Percentiles rank a stretch among this genome's conserved stretches.
Conservation (phyloP, 805 yeast genomes). For the Spathaspora hagerdaliae region DNA sequence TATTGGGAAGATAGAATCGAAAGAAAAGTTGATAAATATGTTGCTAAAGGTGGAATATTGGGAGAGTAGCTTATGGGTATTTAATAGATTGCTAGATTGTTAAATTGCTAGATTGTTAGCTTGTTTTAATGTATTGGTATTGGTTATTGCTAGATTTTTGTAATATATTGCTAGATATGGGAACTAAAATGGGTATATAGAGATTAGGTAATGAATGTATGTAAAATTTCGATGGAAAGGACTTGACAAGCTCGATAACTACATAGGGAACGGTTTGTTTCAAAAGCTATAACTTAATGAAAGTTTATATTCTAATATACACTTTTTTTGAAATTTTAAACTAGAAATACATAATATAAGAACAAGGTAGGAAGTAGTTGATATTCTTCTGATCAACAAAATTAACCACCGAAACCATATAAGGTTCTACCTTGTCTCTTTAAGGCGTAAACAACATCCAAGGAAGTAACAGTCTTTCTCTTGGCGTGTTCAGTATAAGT, state of each 20-base stretch:
- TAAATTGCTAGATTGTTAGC: too few species aligned
- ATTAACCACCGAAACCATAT: conserved; percentile 99
- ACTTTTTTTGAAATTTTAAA: not conserved
- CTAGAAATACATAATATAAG: conserved; percentile 1
- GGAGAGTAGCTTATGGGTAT: not conserved
- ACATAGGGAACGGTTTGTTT: too few species aligned
- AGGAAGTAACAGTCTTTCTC: conserved; percentile 99
- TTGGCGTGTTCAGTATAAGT: conserved; percentile 99
- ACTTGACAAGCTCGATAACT: too few species aligned
- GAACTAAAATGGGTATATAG: too few species aligned
- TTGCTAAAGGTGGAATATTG: not conserved
- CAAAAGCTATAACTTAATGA: not conserved
- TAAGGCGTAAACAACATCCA: conserved; percentile 97
- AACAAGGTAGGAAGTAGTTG: not conserved
- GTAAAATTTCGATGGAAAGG: too few species aligned
- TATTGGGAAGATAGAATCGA: conserved; percentile 19
- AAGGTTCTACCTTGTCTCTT: conserved; percentile 99
- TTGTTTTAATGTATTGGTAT: too few species aligned
- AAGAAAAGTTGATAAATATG: conserved; percentile 14
- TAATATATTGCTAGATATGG: too few species aligned
- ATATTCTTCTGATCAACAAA: not conserved
- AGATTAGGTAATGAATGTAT: too few species aligned
- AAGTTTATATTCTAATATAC: not conserved
- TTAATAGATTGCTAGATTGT: too few species aligned
- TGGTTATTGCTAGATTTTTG: too few species aligned